Percentiles rank a stretch among this genome's conserved stretches.
phyloP scores from a whole-genome alignment of 169 alveolate genomes.

The Plasmodium gaboni region DNA sequence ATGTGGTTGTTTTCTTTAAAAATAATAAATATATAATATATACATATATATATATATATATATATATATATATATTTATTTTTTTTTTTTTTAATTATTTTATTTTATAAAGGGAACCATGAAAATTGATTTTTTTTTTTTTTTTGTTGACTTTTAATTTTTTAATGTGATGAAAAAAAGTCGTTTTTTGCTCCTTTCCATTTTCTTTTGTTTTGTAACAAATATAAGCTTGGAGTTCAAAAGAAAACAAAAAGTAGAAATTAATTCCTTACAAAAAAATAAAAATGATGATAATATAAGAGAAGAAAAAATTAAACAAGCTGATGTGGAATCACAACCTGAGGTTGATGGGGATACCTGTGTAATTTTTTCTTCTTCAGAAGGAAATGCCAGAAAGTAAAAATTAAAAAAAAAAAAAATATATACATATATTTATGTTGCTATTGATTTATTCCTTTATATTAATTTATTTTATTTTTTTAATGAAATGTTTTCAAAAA shows the following conservation, averaged over 20 bases:
- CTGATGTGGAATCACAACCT: constrained; percentile 3
- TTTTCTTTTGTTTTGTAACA: constrained; percentile 29
- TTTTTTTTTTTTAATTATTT: neutral
- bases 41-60: neutral
- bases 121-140: constrained; percentile 33
- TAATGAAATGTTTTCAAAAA: neutral
- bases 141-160: neutral
- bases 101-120: neutral
- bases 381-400: constrained; percentile 66
- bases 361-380: constrained; percentile 47
- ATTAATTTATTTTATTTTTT: neutral
- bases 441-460: neutral
- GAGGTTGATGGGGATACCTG: constrained; percentile 69
- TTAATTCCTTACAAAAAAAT: constrained; percentile 1
- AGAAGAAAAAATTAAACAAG: constrained; percentile 18
- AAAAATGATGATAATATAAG: constrained; percentile 5
- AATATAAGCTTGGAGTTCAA: constrained; percentile 30
- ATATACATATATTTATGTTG: neutral
- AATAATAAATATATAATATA: too few species aligned
- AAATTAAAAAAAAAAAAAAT: neutral
- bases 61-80: too few species aligned
- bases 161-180: constrained; percentile 48
- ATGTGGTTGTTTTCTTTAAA: too few species aligned
- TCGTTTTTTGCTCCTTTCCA: constrained; percentile 28
- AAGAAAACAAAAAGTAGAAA: constrained; percentile 1